Evolutionary conservation across 2,329 filamentous ascomycete species (phyloP), one percentile per base, ranked within the genome.

Genomic region (Nannizziopsis barbatae): DNA sequence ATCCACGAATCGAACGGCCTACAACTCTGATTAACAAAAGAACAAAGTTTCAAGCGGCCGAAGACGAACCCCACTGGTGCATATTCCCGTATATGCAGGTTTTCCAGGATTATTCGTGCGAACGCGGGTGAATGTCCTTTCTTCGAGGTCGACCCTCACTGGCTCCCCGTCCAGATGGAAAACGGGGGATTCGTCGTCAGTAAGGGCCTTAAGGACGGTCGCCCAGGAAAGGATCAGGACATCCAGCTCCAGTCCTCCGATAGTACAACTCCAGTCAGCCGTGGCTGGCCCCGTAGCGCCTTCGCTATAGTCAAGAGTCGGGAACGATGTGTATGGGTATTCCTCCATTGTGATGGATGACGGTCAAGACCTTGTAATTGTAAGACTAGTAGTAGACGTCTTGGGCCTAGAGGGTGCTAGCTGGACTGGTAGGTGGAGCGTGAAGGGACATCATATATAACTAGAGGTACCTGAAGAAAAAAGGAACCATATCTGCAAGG

Each of bases 141-240:
- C 17, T 15, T 45, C 48, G 30, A 58, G 41, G 50, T 64, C 54
- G 43, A 48, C 58, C 49, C 58, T 59, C 37, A 65, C 56, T 18
- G 60, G 56, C 9, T 45, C 42, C 15, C 55, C 56, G 40, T 65
- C 57, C 31, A 63, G 42, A 12, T 49, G 36, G 49, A 67, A 65
- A 14, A 62, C 56, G n/a, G 62, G 63, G 22, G 40, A 51, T 42
- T 64, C 58, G 32, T 64, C 58, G 30, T 56, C 57, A n/a, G 63
- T 65, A 42, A 62, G 60, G 30, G 55, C 52, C 37, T 54, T 52
- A 41, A 66, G 53, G 14, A 64, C 52, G 3, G 50, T 18, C 22
- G 62, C 63, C 63, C 64, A 67, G 14, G 54, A 53, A 39, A 51
- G 39, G 22, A 50, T 35, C 15, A 56, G 33, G 6, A 42, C 30